Evolutionary conservation across 257 asterid species (phyloP).

Genomic region (Apocynum venetum): DNA sequence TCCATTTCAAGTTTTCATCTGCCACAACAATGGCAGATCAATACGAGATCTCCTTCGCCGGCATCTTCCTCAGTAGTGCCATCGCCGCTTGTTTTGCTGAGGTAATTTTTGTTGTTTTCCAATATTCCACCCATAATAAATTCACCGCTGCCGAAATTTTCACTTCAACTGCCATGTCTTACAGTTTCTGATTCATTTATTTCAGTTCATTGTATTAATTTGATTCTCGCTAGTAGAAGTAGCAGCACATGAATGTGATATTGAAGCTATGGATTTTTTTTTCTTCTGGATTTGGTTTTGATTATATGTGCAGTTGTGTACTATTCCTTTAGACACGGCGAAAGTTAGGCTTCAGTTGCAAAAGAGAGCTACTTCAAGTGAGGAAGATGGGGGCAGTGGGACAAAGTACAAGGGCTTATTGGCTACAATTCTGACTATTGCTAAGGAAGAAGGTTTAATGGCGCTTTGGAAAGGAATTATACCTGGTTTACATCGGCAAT

Average conservation of each 20-base stretch:
- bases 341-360: constrained; percentile 94
- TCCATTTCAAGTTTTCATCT: constrained; percentile 10
- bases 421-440: constrained; percentile 71
- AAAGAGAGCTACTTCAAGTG: constrained; percentile 50
- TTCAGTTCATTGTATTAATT: not conserved
- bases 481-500: constrained; percentile 91
- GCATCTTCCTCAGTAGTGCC: constrained; percentile 70
- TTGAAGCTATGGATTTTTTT: not conserved
- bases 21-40: constrained; percentile 63
- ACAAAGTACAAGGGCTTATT: constrained; percentile 70
- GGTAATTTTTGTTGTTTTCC: constrained; percentile 34
- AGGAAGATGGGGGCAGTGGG: constrained; percentile 41
- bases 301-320: constrained; percentile 60
- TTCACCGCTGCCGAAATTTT: not conserved
- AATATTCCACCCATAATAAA: not conserved
- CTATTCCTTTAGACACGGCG: constrained; percentile 81
- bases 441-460: constrained; percentile 72
- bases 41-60: constrained; percentile 66
- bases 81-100: constrained; percentile 89
- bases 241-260: not conserved
- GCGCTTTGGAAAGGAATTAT: constrained; percentile 91
- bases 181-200: not conserved
- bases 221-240: not conserved
- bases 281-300: constrained; percentile 22
- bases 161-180: not conserved